Evolutionary conservation across 441 rosid species (phyloP).

Genomic region (Kokia cookei): DNA sequence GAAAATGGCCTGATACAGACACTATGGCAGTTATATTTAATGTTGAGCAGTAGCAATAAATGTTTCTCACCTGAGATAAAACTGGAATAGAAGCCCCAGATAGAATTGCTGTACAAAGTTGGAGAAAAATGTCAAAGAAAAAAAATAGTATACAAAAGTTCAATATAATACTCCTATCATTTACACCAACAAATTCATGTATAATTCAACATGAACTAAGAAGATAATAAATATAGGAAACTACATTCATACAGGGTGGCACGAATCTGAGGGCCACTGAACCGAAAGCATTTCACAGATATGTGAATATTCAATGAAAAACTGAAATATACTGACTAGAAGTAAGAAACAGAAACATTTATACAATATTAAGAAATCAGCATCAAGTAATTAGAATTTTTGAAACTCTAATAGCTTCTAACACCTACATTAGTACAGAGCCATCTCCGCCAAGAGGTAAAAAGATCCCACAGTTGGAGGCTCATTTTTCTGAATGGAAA

Average conservation of each 20-base stretch:
- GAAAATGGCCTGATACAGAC: not conserved
- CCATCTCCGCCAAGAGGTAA: not conserved
- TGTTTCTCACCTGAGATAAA: slow-evolving; percentile 76
- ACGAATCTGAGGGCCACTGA: not conserved
- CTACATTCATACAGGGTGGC: not conserved
- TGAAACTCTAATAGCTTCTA: not conserved
- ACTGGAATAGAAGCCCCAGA: slow-evolving; percentile 89
- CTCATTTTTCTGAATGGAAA: not conserved
- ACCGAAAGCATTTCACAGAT: not conserved
- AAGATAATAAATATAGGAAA: not conserved
- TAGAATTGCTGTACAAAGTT: slow-evolving; percentile 66
- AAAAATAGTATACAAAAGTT: not conserved
- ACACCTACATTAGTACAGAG: not conserved
- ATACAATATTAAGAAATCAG: not conserved
- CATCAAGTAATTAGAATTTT: not conserved
- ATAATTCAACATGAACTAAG: not conserved
- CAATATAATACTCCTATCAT: not conserved
- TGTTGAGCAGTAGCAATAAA: not conserved
- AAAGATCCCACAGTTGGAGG: not conserved
- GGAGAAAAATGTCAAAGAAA: slow-evolving; percentile 7
- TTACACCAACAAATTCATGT: not conserved
- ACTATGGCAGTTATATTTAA: not conserved
- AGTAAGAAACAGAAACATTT: not conserved
- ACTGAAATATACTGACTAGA: not conserved
- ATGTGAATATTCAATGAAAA: not conserved